Evolutionary conservation across 23 red algal genomes (phyloP).

Genomic region (Gracilariopsis chorda): DNA sequence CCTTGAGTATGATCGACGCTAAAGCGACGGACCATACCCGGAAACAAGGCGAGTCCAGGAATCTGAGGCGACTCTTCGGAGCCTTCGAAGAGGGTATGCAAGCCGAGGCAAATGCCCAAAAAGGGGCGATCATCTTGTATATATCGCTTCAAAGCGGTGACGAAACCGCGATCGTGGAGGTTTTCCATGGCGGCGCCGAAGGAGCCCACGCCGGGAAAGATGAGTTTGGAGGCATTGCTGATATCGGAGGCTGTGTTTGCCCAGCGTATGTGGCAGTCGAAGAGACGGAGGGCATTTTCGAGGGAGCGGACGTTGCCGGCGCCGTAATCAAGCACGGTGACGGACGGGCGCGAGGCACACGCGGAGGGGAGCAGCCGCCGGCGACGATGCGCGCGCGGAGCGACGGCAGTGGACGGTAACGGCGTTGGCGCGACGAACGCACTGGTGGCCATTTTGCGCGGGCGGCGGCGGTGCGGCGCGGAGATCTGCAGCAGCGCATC

Average conservation of each 20-base stretch:
- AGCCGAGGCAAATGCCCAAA: conserved; percentile 81
- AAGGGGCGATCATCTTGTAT: conserved; percentile 47
- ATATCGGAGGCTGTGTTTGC: conserved; percentile 41
- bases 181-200: conserved; percentile 79
- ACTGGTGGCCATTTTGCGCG: background rate
- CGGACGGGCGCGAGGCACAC: background rate
- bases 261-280: conserved; percentile 31
- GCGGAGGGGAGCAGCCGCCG: background rate
- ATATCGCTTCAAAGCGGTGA: conserved; percentile 28
- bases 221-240: conserved; percentile 23
- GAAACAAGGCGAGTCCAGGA: conserved; percentile 58
- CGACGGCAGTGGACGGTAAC: background rate
- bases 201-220: conserved; percentile 85
- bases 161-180: conserved; percentile 44
- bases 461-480: background rate
- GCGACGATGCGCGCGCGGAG: background rate
- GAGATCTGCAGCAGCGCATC: background rate
- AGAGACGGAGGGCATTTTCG: conserved; percentile 58
- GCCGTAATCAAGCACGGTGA: conserved; percentile 82
- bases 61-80: conserved; percentile 62
- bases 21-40: conserved; percentile 52
- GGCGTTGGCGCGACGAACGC: background rate
- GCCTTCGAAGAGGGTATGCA: conserved; percentile 68
- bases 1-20: background rate
- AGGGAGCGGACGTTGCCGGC: conserved; percentile 82